Conservation (phyloP, 805 yeast species). For the Yamadazyma philogaea region DNA sequence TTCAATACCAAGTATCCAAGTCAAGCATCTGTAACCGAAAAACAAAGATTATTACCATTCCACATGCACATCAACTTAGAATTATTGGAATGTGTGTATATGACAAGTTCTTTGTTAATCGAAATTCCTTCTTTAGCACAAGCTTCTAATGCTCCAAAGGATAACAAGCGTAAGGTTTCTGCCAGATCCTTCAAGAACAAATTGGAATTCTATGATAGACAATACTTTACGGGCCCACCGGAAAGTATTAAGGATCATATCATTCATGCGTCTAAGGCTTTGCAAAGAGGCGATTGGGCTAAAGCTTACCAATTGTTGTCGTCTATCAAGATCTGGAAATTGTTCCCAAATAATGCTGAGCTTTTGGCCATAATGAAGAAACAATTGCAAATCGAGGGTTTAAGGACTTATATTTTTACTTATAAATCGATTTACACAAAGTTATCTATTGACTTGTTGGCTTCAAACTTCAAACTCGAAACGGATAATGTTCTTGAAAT, state of each 20-base stretch:
- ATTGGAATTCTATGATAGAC: slow-evolving; percentile 90
- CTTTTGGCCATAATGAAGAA: slow-evolving; percentile 69
- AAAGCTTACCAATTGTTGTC: slow-evolving; percentile 68
- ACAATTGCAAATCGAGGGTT: slow-evolving; percentile 84
- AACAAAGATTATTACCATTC: slow-evolving; percentile 87
- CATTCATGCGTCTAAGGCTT: slow-evolving; percentile 85
- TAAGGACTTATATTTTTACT: slow-evolving; percentile 88
- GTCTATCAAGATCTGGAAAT: slow-evolving; percentile 81
- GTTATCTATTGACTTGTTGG: slow-evolving; percentile 64
- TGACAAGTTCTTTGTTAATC: slow-evolving; percentile 82
- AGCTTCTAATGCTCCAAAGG: slow-evolving; percentile 62
- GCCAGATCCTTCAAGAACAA: slow-evolving; percentile 87
- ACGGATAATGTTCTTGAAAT: slow-evolving; percentile 56
- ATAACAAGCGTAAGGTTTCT: slow-evolving; percentile 51
- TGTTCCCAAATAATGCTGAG: slow-evolving; percentile 65
- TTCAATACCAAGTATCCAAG: slow-evolving; percentile 62
- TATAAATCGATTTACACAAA: slow-evolving; percentile 75
- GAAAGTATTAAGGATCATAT: slow-evolving; percentile 93
- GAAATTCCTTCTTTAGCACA: slow-evolving; percentile 86
- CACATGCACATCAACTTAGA: slow-evolving; percentile 98
- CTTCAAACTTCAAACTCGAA: slow-evolving; percentile 63
- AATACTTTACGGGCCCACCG: slow-evolving; percentile 95
- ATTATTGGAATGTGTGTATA: slow-evolving; percentile 88
- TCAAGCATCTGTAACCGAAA: slow-evolving; percentile 56
- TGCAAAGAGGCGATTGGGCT: slow-evolving; percentile 89